A percentile compares a stretch with the other conserved stretches of the same genome.
Evolutionary conservation across 768 basidiomycete species (phyloP).

Genomic region (Boletus vinaceobasis): DNA sequence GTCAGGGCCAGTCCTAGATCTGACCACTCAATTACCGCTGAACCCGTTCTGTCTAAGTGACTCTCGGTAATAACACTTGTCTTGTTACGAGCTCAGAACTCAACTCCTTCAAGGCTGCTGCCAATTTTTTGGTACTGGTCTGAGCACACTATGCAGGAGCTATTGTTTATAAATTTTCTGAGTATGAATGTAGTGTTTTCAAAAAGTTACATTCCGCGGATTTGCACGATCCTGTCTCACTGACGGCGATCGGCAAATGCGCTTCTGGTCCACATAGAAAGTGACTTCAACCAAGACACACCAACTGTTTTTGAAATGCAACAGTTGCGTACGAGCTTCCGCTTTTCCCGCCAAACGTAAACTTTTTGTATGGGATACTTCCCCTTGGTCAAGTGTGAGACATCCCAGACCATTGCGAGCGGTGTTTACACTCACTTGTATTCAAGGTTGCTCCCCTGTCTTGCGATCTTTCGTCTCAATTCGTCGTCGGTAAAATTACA

Average conservation of each 20-base stretch:
- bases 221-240: too few species aligned
- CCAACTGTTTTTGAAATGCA: constrained; percentile 54
- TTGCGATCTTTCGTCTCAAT: constrained; percentile 51
- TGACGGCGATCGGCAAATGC: neutral
- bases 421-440: constrained; percentile 54
- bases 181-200: too few species aligned
- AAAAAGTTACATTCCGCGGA: too few species aligned
- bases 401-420: neutral
- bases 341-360: constrained; percentile 72
- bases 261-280: neutral
- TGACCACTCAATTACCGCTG: too few species aligned
- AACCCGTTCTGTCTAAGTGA: too few species aligned
- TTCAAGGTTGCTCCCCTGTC: constrained; percentile 43
- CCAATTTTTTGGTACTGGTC: too few species aligned
- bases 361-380: constrained; percentile 66
- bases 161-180: too few species aligned
- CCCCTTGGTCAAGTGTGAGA: constrained; percentile 45
- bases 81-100: too few species aligned
- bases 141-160: too few species aligned
- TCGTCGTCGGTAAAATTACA: constrained; percentile 87
- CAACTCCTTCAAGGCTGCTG: too few species aligned
- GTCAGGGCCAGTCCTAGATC: too few species aligned
- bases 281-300: neutral
- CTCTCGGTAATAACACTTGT: too few species aligned
- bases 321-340: constrained; percentile 70